Evolutionary conservation across 2,329 filamentous ascomycete species (phyloP).

Genomic region (Neurospora sp.): DNA sequence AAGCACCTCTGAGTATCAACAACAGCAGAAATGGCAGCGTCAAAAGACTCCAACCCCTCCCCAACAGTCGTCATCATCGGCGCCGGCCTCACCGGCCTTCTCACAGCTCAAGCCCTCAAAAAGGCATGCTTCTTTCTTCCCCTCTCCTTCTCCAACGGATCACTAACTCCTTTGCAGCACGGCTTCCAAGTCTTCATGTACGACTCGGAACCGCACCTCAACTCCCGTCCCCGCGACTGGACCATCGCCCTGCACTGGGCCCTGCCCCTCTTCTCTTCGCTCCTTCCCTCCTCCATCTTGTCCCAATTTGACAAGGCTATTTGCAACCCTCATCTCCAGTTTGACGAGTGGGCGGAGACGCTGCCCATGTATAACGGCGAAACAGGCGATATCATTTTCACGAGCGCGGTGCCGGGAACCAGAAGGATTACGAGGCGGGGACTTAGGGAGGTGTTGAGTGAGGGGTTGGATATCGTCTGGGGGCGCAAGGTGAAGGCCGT

Average conservation of each 20-base stretch:
- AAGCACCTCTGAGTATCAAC: background rate
- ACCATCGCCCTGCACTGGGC: constrained; percentile 32
- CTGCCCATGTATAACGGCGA: constrained; percentile 24
- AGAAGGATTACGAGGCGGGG: constrained; percentile 25
- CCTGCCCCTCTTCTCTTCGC: constrained; percentile 23
- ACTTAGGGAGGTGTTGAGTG: constrained; percentile 23
- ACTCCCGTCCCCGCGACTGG: constrained; percentile 26
- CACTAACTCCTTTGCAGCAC: constrained; percentile 14
- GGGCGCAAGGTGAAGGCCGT: constrained; percentile 14
- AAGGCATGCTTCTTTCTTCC: constrained; percentile 16
- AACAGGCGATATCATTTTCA: constrained; percentile 27
- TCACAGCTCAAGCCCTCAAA: constrained; percentile 27
- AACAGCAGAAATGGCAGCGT: background rate
- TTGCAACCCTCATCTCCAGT: constrained; percentile 26
- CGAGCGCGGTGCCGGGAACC: constrained; percentile 22
- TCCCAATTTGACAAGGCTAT: constrained; percentile 21
- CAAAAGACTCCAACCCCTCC: background rate
- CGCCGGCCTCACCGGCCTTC: constrained; percentile 27
- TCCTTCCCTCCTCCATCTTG: constrained; percentile 24
- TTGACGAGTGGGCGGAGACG: constrained; percentile 21
- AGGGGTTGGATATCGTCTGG: constrained; percentile 25
- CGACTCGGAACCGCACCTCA: constrained; percentile 22
- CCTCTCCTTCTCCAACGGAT: background rate
- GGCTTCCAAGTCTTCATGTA: constrained; percentile 25
- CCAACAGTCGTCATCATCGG: constrained; percentile 24